Base-by-base conservation (phyloP, 2,329 filamentous ascomycete genomes). In the Sclerotinia glacialis region DNA sequence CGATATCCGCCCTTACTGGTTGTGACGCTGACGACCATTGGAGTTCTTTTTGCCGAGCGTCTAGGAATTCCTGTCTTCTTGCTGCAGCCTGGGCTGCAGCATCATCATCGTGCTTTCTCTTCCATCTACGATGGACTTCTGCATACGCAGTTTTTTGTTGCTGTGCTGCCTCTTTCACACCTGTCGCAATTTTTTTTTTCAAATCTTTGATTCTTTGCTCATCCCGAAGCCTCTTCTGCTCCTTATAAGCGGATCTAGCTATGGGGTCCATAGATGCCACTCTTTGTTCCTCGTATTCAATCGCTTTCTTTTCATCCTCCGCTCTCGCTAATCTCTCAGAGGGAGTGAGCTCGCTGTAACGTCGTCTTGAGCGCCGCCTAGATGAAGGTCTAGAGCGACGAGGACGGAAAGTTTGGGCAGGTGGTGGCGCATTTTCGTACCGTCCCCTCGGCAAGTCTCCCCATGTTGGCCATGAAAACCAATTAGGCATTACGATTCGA, bases 61-160 rank as follows among this genome's bases (percentile, higher is more conserved):
- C 18, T 28, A 63, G 5, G 3, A 60, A 61, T 14, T 5, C 37
- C 3, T 2, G 12, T 31, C 46, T 37, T 46, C 46, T 66, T 26
- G 37, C 18, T 18, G 16, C 49, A 16, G 54, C 55, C 46, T 61
- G 46, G 1, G n/a, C 21, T 7, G 5, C 21, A 9, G 64, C 9
- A 37, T 61, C 54, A 21, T 66, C 46, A 5, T 66, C 55, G 16
- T 66, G 64, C 7, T 52, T 46, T 53, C 64, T 66, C 26, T 61
- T 53, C 34, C 34, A 65, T 2, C 12, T 37, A 52, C 8, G 3
- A 12, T 44, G 37, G 14, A 26, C n/a, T 37, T 26, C 21, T 6
- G 9, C 6, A 0, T 16, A 1, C 11, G 5, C n/a, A 11, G 18
- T 16, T 21, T 60, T 21, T 18, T 23, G 14, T 34, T 50, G 28